Evolutionary conservation across 163 green algal species (phyloP).

Genomic region (Coccomyxa subellipsoidea): DNA sequence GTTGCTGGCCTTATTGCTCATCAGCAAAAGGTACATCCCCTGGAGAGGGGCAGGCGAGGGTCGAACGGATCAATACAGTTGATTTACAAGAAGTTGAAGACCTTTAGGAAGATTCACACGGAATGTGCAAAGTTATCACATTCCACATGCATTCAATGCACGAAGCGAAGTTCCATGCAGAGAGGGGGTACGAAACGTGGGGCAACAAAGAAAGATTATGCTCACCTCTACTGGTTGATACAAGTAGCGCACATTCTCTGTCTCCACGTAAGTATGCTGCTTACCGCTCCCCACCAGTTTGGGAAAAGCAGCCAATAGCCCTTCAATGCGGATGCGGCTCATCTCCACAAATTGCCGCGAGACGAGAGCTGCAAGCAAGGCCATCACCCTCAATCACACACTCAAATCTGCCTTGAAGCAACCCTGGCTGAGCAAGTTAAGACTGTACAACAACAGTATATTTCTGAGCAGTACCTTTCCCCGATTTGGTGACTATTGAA

Average conservation of each 20-base stretch:
- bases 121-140: too few relatives aligned
- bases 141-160: too few relatives aligned
- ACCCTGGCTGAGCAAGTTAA: background rate
- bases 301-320: constrained; percentile 95
- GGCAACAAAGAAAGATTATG: too few relatives aligned
- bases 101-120: too few relatives aligned
- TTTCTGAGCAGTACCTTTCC: constrained; percentile 69
- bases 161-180: too few relatives aligned
- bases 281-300: constrained; percentile 96
- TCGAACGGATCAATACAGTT: too few relatives aligned
- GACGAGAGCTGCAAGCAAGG: constrained; percentile 82
- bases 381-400: background rate
- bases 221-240: constrained; percentile 97
- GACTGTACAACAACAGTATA: background rate
- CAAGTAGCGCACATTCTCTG: constrained; percentile 98
- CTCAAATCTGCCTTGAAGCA: background rate
- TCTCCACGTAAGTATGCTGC: constrained; percentile 99
- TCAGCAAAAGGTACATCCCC: constrained; percentile 94
- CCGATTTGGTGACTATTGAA: constrained; percentile 88
- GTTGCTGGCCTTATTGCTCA: constrained; percentile 98
- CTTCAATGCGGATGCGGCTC: constrained; percentile 96
- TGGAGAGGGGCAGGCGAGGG: constrained; percentile 41
- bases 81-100: too few relatives aligned
- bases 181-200: too few relatives aligned
- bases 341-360: constrained; percentile 98